Percentiles rank a stretch among this genome's conserved stretches.
Conservation (phyloP, 768 basidiomycete species). For the Lactifluus echinatus region DNA sequence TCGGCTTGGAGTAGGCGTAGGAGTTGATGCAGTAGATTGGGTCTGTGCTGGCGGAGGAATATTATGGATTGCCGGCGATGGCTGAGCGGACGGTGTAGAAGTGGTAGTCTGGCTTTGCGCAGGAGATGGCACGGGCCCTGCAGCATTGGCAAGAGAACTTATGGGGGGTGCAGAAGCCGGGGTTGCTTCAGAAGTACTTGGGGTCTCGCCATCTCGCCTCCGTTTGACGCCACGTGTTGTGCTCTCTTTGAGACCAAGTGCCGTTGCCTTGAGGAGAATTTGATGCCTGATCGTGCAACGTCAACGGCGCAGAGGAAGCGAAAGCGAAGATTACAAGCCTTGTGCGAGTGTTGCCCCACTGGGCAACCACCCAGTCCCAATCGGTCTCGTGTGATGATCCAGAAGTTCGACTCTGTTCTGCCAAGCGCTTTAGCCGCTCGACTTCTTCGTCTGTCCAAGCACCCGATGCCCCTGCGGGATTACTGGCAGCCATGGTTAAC, state of each 20-base stretch:
- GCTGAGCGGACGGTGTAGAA: constrained; percentile 17
- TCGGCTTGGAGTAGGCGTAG: constrained; percentile 11
- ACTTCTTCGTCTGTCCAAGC: constrained; percentile 76
- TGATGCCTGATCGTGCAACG: constrained; percentile 48
- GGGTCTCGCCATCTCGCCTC: constrained; percentile 33
- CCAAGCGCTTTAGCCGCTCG: constrained; percentile 55
- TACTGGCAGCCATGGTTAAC: constrained; percentile 16
- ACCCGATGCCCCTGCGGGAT: constrained; percentile 46
- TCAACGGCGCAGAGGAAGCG: not conserved
- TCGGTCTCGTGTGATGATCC: constrained; percentile 46
- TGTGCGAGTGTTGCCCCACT: constrained; percentile 68
- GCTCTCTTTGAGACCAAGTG: constrained; percentile 71
- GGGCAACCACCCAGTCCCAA: constrained; percentile 69
- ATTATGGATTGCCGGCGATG: constrained; percentile 19
- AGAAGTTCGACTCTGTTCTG: constrained; percentile 52
- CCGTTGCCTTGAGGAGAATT: constrained; percentile 73
- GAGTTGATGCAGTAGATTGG: constrained; percentile 13
- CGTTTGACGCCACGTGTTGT: constrained; percentile 56
- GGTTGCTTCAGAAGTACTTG: constrained; percentile 1
- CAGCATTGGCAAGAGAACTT: constrained; percentile 8
- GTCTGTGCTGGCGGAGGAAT: constrained; percentile 6
- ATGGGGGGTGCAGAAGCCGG: constrained; percentile 9
- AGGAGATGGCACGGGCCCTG: constrained; percentile 13
- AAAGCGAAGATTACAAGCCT: constrained; percentile 37
- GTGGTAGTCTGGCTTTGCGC: constrained; percentile 15